Base-by-base conservation (phyloP, 108 stramenopile species). In the Nitzschia sp. region DNA sequence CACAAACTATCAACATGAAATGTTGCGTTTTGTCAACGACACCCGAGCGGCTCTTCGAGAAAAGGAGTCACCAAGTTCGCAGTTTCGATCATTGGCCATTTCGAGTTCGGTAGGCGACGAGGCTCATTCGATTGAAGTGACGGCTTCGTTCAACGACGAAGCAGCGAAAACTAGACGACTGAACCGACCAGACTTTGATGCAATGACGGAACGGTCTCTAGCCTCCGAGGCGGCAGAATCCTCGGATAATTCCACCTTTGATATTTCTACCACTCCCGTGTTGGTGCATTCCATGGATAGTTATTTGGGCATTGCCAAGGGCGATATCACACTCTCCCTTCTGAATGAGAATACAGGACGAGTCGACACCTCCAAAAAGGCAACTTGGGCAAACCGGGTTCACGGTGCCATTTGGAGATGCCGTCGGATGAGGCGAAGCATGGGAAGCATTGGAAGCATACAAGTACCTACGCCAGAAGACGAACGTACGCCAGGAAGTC, bases 291-390 rank as follows among this genome's bases (percentile, higher is more conserved):
- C 62, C 15, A 48, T 84, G 53, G 76, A 85, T 34, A 67, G 65
- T 58, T 73, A 69, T 23, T 31, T 63, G 25, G 84, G 84, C 9
- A 80, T 85, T 55, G 69, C 72, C 29, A 75, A 77, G 56, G 84
- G 84, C 21, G 84, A 85, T 36, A 63, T 77, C 33, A 73, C 74
- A 16, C 30, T 85, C 17, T 84, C 83, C 5, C 59, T 84, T 0
- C 50, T 84, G 30, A 69, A 50, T 53, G 79, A 72, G 16, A 71
- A 71, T 26, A 62, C 58, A 8, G 58, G 63, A 45, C 44, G 41
- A 45, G 28, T 52, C 2, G 73, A 73, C 46, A 63, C 55, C n/a
- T 53, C 72, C 16, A 56, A 60, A 59, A 65, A 30, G 33, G 68
- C 69, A 19, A 47, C 74, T 1, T 78, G 77, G 73, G 63, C 67